Base-by-base conservation (phyloP, 352 stramenopile genomes). In the Halophytophthora batemanensis region DNA sequence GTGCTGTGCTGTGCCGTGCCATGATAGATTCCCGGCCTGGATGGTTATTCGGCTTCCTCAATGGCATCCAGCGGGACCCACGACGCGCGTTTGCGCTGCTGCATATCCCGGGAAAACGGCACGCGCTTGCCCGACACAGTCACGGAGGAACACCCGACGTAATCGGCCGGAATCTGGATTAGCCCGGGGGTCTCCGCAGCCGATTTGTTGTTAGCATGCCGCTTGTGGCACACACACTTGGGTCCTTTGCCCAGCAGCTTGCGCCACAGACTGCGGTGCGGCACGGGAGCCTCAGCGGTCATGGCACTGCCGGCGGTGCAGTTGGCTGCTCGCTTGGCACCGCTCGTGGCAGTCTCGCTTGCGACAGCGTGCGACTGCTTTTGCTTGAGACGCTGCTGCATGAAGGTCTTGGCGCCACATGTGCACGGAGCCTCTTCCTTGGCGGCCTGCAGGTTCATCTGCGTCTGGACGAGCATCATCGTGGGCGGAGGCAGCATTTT, bases 231-330 rank as follows among this genome's bases (percentile, higher is more conserved):
- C 19, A 77, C 56, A 57, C 73, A 84, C 65, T 84, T 84, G 47
- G 73, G 73, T 3, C 73, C 73, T 29, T 75, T 73, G 23, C 73
- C 69, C 21, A 84, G 44, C 18, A 84, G 44, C 50, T 81, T 81
- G 50, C 73, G 70, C 73, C 73, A 84, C 22, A 81, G 58, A 47
- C 69, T 81, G 46, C 69, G 73, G 59, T 81, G 77, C 21, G 56
- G 61, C 31, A 50, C 51, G 13, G 62, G 41, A 13, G 29, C 38
- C 23, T 61, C 45, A n/a, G 48, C 47, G 21, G 45, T 35, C n/a
- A 36, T 4, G 21, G 18, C 18, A 10, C 8, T 31, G 8, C 4
- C 4, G 10, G 51, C 33, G 14, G 18, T 38, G 45, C 39, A 45
- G 44, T 59, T 66, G 13, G 61, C 61, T 28, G 38, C 47, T 19